Evolutionary conservation across 176 grass and related monocot species (phyloP), one percentile per base, ranked within the genome.

Genomic region (Oropetium thomaeum): DNA sequence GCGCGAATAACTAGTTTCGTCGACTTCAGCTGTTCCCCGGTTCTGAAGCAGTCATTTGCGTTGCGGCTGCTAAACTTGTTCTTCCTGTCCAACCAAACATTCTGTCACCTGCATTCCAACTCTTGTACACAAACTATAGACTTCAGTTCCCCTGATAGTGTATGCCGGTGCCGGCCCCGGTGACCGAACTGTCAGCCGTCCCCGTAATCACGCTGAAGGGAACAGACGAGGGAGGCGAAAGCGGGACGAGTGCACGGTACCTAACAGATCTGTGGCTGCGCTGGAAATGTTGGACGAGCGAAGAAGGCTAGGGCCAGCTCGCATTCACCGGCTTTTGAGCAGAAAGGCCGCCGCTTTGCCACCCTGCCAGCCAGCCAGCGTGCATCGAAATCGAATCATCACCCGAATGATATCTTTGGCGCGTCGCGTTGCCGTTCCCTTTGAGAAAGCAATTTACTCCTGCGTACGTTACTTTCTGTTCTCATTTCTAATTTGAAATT

Each of bases 291-390:
- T 31, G 54, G 12, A 19, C 3, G 67, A 76, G 63, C n/a, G 81
- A n/a, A 33, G 4, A 58, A 10, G 30, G 39, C 39, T 40, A 81
- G 64, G 49, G 52, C 70, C 86, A 88, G 85, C 79, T 83, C 41
- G 80, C 53, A 13, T 55, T 38, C 70, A 1, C 69, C 81, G 57
- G 69, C 81, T 84, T 88, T 88, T 69, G 37, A 31, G 75, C 62
- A 30, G 43, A 88, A 88, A 88, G 75, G 44, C 9, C 37, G 54
- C 28, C 57, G 79, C 80, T 79, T 87, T 87, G 55, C 42, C 30
- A 41, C 29, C 32, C 67, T 38, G 73, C 57, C 54, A 29, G 79
- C 57, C 54, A 29, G 79, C 85, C 74, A 58, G 25, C 28, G 52
- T 62, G 85, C 74, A 49, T 49, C n/a, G n/a, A n/a, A n/a, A 58